A percentile compares a stretch with the other conserved stretches of the same genome.
Evolutionary conservation across 2,329 filamentous ascomycete species (phyloP).

Genomic region (Curvularia sp.): DNA sequence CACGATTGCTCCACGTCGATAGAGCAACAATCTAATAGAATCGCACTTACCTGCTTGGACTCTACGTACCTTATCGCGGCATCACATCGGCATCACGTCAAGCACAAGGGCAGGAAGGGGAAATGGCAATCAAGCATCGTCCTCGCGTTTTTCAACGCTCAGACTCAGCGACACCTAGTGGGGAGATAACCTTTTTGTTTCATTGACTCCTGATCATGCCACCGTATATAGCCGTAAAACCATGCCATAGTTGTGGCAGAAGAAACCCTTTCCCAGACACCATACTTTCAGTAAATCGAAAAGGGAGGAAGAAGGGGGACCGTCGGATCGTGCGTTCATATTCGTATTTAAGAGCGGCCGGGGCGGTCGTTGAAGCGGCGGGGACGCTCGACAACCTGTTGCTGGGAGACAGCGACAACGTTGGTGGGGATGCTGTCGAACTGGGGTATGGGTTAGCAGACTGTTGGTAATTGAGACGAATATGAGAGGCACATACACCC

Average conservation of each 20-base stretch:
- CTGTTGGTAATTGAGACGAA: background rate
- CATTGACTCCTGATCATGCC: slow-evolving; percentile 69
- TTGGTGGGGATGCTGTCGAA: slow-evolving; percentile 98
- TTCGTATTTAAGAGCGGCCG: slow-evolving; percentile 41
- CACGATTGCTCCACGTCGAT: background rate
- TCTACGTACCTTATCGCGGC: slow-evolving; percentile 1
- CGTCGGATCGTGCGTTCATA: slow-evolving; percentile 57
- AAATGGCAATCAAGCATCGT: slow-evolving; percentile 93
- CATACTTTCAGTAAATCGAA: slow-evolving; percentile 46
- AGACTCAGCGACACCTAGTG: slow-evolving; percentile 90
- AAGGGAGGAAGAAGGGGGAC: slow-evolving; percentile 33
- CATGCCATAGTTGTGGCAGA: slow-evolving; percentile 95
- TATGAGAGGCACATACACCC: slow-evolving; percentile 74
- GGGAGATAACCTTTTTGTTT: slow-evolving; percentile 52
- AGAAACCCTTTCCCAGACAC: slow-evolving; percentile 92
- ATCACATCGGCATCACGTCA: slow-evolving; percentile 22
- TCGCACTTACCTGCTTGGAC: background rate
- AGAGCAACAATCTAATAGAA: background rate
- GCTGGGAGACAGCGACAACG: slow-evolving; percentile 87
- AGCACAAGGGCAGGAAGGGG: slow-evolving; percentile 21
- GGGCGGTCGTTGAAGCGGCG: slow-evolving; percentile 76
- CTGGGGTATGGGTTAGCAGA: slow-evolving; percentile 56
- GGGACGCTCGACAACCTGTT: slow-evolving; percentile 84
- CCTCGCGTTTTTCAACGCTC: slow-evolving; percentile 53
- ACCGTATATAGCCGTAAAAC: slow-evolving; percentile 68